Evolutionary conservation across 768 basidiomycete species (phyloP).

Genomic region (Pholiota microspora): DNA sequence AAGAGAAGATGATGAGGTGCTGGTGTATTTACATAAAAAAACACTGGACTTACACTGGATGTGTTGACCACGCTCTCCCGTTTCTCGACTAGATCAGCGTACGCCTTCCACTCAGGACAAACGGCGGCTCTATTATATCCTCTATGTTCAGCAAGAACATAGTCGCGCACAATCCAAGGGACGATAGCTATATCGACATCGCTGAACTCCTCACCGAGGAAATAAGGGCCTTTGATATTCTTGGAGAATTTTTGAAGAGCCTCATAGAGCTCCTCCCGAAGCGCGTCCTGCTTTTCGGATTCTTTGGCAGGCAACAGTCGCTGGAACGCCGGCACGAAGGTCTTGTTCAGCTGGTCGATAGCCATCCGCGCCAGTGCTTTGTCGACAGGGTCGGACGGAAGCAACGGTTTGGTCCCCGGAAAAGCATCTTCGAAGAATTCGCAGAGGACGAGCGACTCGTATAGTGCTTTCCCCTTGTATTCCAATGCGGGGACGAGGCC

Average conservation of each 20-base stretch:
- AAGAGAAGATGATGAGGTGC: no score
- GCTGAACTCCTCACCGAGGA: constrained; percentile 51
- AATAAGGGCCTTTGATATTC: constrained; percentile 48
- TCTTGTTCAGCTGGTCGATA: constrained; percentile 55
- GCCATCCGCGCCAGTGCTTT: constrained; percentile 54
- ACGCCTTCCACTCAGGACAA: constrained; percentile 42
- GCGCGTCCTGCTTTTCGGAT: constrained; percentile 23
- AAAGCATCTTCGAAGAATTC: constrained; percentile 69
- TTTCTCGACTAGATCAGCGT: constrained; percentile 37
- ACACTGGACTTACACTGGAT: constrained; percentile 28
- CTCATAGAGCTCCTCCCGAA: constrained; percentile 26
- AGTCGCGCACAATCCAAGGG: constrained; percentile 52
- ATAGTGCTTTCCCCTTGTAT: constrained; percentile 55
- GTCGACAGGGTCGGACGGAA: constrained; percentile 49
- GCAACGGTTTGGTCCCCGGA: constrained; percentile 42
- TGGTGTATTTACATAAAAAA: no score
- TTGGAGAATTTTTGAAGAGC: constrained; percentile 30
- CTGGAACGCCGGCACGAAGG: constrained; percentile 49
- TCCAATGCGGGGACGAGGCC: constrained; percentile 61
- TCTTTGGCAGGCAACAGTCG: constrained; percentile 45
- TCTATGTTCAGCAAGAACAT: constrained; percentile 46
- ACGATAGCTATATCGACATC: constrained; percentile 54
- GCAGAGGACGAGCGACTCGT: constrained; percentile 62
- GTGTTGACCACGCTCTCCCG: constrained; percentile 49
- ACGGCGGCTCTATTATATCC: constrained; percentile 43